Conservation (phyloP, 2,329 filamentous ascomycete genomes). For the Trichoderma oligosporum region DNA sequence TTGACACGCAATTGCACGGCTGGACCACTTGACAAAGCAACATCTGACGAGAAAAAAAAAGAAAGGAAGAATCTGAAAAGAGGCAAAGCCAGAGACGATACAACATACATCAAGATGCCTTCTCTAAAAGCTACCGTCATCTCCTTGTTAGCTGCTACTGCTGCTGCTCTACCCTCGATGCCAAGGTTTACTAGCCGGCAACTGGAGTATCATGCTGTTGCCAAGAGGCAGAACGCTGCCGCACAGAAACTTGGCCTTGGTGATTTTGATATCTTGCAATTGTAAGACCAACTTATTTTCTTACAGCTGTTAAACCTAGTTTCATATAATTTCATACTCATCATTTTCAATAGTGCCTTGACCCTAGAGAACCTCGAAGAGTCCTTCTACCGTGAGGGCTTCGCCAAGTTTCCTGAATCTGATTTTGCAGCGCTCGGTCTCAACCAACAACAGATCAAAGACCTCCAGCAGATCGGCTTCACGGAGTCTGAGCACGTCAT, state of each 20-base stretch:
- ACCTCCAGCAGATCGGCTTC: constrained; percentile 58
- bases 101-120: constrained; percentile 34
- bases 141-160: constrained; percentile 43
- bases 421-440: constrained; percentile 57
- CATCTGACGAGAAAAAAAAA: neutral
- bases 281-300: constrained; percentile 48
- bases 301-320: no score
- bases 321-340: no score
- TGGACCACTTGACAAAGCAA: constrained; percentile 6
- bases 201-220: constrained; percentile 44
- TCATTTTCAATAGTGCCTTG: constrained; percentile 45
- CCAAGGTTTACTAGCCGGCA: constrained; percentile 44
- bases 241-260: constrained; percentile 45
- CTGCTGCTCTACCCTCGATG: constrained; percentile 45
- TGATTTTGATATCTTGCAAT: constrained; percentile 56
- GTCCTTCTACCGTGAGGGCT: constrained; percentile 68
- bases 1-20: constrained; percentile 2
- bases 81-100: constrained; percentile 19
- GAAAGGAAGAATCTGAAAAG: constrained; percentile 15
- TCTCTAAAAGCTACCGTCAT: constrained; percentile 41
- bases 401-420: constrained; percentile 59
- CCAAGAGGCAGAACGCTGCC: constrained; percentile 49
- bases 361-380: constrained; percentile 73
- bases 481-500: constrained; percentile 53
- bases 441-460: constrained; percentile 31